A percentile compares a stretch with the other conserved stretches of the same genome.
These are phyloP conservation scores for Crotalaria pallida DNA, from an alignment of 306 rosid species.

Conservation along the genomic window DNA sequence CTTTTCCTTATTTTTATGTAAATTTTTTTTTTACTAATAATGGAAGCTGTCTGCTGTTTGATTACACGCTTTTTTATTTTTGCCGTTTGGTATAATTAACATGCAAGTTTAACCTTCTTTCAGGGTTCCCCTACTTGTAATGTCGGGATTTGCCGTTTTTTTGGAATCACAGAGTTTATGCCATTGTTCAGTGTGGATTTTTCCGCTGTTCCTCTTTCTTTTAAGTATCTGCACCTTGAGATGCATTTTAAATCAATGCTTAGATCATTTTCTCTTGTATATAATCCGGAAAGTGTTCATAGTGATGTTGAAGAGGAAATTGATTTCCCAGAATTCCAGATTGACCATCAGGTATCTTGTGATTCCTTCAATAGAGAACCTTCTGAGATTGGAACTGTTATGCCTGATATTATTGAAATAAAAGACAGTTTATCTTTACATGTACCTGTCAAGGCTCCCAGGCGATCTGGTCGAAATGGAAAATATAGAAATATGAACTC, in stretches of 20 bases:
- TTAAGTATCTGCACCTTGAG: slow-evolving; percentile 38
- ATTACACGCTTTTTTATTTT: neutral
- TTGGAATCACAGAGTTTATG: slow-evolving; percentile 27
- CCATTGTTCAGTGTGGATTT: slow-evolving; percentile 66
- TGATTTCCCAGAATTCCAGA: slow-evolving; percentile 29
- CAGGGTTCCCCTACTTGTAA: slow-evolving; percentile 45
- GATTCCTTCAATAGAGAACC: neutral
- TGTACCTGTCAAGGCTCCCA: slow-evolving; percentile 33
- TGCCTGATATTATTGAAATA: slow-evolving; percentile 13
- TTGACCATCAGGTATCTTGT: neutral
- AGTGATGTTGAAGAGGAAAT: slow-evolving; percentile 20
- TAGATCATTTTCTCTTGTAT: slow-evolving; percentile 25
- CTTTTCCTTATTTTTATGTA: no score
- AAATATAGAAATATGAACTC: slow-evolving; percentile 37
- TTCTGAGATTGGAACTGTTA: neutral
- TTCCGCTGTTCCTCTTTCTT: slow-evolving; percentile 67
- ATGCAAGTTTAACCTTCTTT: slow-evolving; percentile 4
- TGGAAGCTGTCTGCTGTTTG: neutral
- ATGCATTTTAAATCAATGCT: slow-evolving; percentile 31
- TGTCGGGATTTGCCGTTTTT: slow-evolving; percentile 52
- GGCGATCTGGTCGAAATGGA: slow-evolving; percentile 29
- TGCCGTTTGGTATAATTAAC: neutral
- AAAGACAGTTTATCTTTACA: slow-evolving; percentile 15
- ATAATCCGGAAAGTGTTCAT: slow-evolving; percentile 15
- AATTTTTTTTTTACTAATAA: no score